Conservation (phyloP, 805 yeast species). For the Kluyveromyces starmeri region DNA sequence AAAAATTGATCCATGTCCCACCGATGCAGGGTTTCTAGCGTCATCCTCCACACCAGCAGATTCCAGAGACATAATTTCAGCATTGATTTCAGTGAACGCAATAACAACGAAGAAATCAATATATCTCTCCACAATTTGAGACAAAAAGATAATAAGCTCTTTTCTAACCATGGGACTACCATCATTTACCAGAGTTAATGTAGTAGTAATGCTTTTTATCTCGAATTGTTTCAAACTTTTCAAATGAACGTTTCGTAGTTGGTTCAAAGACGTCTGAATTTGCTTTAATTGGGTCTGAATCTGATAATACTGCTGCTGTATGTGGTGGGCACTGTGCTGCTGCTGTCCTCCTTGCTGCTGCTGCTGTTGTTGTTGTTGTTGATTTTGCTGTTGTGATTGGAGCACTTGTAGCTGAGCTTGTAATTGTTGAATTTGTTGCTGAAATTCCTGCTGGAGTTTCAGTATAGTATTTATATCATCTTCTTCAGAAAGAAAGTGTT, state of each 20-base stretch:
- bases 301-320: slow-evolving; percentile 23
- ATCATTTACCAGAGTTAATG: slow-evolving; percentile 65
- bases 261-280: slow-evolving; percentile 21
- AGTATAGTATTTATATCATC: slow-evolving; percentile 30
- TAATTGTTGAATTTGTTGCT: slow-evolving; percentile 26
- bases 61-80: slow-evolving; percentile 61
- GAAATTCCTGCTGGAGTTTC: slow-evolving; percentile 27
- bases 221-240: slow-evolving; percentile 58
- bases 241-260: slow-evolving; percentile 24
- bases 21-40: slow-evolving; percentile 41
- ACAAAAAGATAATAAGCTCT: slow-evolving; percentile 71
- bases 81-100: slow-evolving; percentile 77
- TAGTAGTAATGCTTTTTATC: slow-evolving; percentile 56
- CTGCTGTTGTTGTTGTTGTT: slow-evolving; percentile 17
- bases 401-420: slow-evolving; percentile 26
- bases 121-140: slow-evolving; percentile 63
- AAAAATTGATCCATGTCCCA: slow-evolving; percentile 82
- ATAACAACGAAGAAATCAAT: slow-evolving; percentile 71
- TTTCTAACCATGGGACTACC: slow-evolving; percentile 85
- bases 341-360: slow-evolving; percentile 12
- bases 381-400: slow-evolving; percentile 18
- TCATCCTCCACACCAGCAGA: slow-evolving; percentile 13
- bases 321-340: slow-evolving; percentile 7
- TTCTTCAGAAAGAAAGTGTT: slow-evolving; percentile 51
- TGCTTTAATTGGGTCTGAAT: slow-evolving; percentile 27